These are phyloP conservation scores for Penicillium decumbens DNA, from an alignment of 2,329 filamentous ascomycete species.

Conservation along the genomic window DNA sequence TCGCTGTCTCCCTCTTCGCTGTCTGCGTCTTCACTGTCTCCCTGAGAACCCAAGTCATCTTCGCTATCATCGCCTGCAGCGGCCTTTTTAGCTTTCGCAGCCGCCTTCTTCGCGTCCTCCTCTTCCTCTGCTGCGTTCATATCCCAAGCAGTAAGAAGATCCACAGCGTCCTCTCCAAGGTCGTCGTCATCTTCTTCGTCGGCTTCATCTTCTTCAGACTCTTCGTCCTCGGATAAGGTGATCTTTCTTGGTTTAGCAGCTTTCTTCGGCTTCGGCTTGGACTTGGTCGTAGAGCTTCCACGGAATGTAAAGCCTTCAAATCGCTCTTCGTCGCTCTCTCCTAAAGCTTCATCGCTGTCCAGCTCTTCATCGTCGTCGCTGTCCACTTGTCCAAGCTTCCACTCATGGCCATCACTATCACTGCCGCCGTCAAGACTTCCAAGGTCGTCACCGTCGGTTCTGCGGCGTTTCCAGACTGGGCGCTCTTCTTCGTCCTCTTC, in stretches of 20 bases:
- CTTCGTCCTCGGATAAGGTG: constrained; percentile 49
- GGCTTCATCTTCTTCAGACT: constrained; percentile 38
- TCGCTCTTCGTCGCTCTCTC: constrained; percentile 78
- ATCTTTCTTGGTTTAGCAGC: constrained; percentile 30
- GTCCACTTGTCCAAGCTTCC: constrained; percentile 68
- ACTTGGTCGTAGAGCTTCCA: constrained; percentile 49
- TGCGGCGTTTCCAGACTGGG: constrained; percentile 45
- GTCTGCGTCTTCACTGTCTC: constrained; percentile 32
- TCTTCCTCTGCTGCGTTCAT: constrained; percentile 45
- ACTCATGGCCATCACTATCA: constrained; percentile 81
- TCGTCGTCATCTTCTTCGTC: constrained; percentile 57
- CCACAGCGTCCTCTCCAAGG: constrained; percentile 59
- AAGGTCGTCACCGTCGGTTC: constrained; percentile 39
- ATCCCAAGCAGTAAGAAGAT: constrained; percentile 59
- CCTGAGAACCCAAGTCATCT: constrained; percentile 41
- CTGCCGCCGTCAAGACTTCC: constrained; percentile 66
- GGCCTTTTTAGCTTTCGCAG: constrained; percentile 27
- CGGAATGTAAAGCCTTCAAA: constrained; percentile 73
- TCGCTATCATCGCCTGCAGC: constrained; percentile 31
- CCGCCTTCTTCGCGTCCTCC: constrained; percentile 35
- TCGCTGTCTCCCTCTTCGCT: constrained; percentile 44
- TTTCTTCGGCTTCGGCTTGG: constrained; percentile 34
- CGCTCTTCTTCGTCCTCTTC: constrained; percentile 40
- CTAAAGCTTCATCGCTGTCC: constrained; percentile 77
- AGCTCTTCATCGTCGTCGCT: constrained; percentile 65